Base-by-base conservation (phyloP, 805 yeast species). In the Lipomyces spencermartinsiae region DNA sequence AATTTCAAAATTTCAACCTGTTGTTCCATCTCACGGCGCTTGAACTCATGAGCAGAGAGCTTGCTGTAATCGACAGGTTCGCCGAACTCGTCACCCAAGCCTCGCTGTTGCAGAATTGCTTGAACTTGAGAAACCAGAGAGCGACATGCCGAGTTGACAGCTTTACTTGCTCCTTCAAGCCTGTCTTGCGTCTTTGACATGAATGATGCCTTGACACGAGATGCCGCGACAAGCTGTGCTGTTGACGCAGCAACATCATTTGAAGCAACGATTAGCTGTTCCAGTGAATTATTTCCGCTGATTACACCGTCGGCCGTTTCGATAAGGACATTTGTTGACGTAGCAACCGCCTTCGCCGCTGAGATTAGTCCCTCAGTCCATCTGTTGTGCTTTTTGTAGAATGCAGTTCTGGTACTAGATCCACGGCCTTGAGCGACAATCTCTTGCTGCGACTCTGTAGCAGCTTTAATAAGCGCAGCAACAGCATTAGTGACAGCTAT, bases 321-420 rank as follows among this genome's bases (percentile, higher is more conserved):
- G 68, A 92, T 92, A 71, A 92, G 83, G n/a, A 89, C 81, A 74
- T 88, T 89, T 1, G 97, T 93, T 0, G 97, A 86, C 1, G 86
- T 86, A 1, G 96, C 97, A 53, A 92, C 95, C 0, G 94, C 88
- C 74, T 89, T 89, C 1, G 97, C 92, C 19, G 97, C 97, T 68
- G 96, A 90, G 37, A 92, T 88, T 66, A 92, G 86, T 29, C 97
- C 97, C 79, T 93, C 97, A 0, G 97, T 91, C 97, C 97, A 92
- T 74, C 94, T 84, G 78, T 88, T 92, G 77, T 92, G 90, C 79
- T 91, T 92, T 77, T 89, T 90, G 80, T 93, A 93, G 77, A 89
- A 92, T 58, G 90, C 90, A 14, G 92, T 86, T 66, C 87, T 83
- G 1, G 91, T 82, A 59, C 84, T 86, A 0, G 87, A 78, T 2